phyloP scores from a whole-genome alignment of 305 asterid genomes.

The Plantago lanceolata region DNA sequence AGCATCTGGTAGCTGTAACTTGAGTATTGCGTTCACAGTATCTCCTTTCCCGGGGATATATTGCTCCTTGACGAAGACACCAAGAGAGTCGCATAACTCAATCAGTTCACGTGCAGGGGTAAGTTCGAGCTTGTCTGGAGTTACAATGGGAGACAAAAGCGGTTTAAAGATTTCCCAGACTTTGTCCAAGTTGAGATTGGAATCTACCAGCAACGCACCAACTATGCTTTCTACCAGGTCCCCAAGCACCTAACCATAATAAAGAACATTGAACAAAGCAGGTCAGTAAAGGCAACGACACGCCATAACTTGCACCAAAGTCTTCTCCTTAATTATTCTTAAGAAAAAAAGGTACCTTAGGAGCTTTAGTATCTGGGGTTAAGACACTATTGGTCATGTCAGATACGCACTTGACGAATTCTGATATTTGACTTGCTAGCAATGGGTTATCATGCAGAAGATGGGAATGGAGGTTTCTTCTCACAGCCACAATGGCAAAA shows the following conservation, averaged over 20 bases:
- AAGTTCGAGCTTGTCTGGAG: conserved; percentile 88
- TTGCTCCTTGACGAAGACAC: conserved; percentile 54
- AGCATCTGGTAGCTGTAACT: conserved; percentile 60
- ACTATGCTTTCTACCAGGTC: conserved; percentile 95
- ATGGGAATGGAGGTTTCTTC: conserved; percentile 58
- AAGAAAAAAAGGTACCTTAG: conserved; percentile 52
- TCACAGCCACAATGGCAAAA: conserved; percentile 83
- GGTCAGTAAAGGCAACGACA: neutral
- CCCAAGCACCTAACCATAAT: conserved; percentile 63
- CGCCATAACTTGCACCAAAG: neutral
- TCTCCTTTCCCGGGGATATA: conserved; percentile 39
- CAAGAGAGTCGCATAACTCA: conserved; percentile 83
- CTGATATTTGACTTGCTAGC: conserved; percentile 51
- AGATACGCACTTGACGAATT: conserved; percentile 47
- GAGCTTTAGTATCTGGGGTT: conserved; percentile 60
- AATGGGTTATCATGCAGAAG: conserved; percentile 50
- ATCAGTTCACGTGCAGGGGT: conserved; percentile 76
- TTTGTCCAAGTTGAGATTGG: conserved; percentile 58
- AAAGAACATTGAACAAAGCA: neutral
- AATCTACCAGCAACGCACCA: conserved; percentile 82
- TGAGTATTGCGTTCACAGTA: conserved; percentile 49
- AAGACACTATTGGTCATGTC: conserved; percentile 36
- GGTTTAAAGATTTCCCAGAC: conserved; percentile 84
- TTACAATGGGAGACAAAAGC: conserved; percentile 80
- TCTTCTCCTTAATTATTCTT: too few species aligned